A percentile compares a stretch with the other conserved stretches of the same genome.
These are phyloP conservation scores for Colletotrichum filicis DNA, from an alignment of 2,329 filamentous ascomycete genomes.

Conservation along the genomic window DNA sequence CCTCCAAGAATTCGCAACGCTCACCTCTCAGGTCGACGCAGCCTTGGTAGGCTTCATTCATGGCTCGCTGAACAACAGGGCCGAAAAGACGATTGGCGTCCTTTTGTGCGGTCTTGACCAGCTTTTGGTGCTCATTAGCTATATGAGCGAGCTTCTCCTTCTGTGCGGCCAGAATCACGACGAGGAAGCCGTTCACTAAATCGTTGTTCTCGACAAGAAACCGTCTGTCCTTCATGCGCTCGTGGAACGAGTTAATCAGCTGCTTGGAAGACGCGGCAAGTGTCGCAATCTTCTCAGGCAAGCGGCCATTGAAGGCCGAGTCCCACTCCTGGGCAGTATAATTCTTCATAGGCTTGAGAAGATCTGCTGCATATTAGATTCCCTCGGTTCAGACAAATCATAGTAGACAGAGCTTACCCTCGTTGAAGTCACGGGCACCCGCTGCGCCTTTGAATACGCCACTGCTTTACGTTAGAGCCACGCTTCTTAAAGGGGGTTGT, in stretches of 20 bases:
- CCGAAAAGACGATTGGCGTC: conserved; percentile 36
- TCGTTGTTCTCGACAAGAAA: conserved; percentile 16
- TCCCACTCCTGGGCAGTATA: conserved; percentile 39
- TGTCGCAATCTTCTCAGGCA: conserved; percentile 24
- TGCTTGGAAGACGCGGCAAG: background rate
- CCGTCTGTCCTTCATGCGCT: background rate
- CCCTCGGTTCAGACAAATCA: too few species aligned
- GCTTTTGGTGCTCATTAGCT: background rate
- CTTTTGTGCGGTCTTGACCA: conserved; percentile 30
- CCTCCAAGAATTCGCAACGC: background rate
- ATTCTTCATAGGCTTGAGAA: conserved; percentile 38
- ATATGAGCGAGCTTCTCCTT: background rate
- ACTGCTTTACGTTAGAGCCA: background rate
- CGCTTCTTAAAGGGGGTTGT: background rate
- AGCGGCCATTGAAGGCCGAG: conserved; percentile 38
- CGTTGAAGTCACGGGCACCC: conserved; percentile 21
- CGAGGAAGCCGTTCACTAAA: background rate
- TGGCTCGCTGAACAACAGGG: background rate
- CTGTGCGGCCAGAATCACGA: background rate
- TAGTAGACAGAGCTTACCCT: background rate
- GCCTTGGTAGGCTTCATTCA: background rate
- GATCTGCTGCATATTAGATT: conserved; percentile 35
- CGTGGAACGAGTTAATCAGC: conserved; percentile 7
- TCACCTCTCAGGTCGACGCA: conserved; percentile 2
- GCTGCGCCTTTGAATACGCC: conserved; percentile 13